phyloP scores from a whole-genome alignment of 208 protist species.

The Acanthamoeba triangularis region DNA sequence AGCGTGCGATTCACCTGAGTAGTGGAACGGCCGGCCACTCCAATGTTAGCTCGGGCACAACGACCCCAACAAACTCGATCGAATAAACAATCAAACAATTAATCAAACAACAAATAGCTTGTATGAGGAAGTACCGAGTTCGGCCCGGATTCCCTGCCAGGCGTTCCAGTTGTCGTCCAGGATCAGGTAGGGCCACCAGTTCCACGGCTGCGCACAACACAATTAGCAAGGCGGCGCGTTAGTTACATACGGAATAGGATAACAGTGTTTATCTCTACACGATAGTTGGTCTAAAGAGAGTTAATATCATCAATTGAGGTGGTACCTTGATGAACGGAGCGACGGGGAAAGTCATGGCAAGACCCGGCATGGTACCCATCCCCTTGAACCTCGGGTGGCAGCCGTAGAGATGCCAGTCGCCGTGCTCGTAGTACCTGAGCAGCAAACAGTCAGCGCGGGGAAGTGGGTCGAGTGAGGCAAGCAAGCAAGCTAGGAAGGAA shows the following conservation, averaged over 20 bases:
- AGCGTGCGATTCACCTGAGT: not conserved
- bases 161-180: slow-evolving; percentile 74
- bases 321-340: slow-evolving; percentile 64
- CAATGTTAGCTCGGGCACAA: no score
- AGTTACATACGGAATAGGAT: no score
- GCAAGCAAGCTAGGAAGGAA: not conserved
- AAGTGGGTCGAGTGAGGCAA: no score
- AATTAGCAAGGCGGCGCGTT: not conserved
- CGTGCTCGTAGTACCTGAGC: slow-evolving; percentile 71
- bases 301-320: not conserved
- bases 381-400: slow-evolving; percentile 17
- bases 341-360: slow-evolving; percentile 66
- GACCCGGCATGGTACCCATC: not conserved
- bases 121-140: not conserved
- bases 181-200: slow-evolving; percentile 79
- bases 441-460: not conserved
- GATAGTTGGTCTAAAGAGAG: not conserved
- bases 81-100: no score
- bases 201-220: slow-evolving; percentile 67
- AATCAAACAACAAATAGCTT: not conserved
- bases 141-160: slow-evolving; percentile 34
- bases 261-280: no score
- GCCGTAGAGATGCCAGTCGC: slow-evolving; percentile 52
- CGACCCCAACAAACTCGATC: no score
- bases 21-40: not conserved